These are phyloP conservation scores for Tuber melanosporum DNA, from an alignment of 495 filamentous ascomycete genomes.

Conservation along the genomic window DNA sequence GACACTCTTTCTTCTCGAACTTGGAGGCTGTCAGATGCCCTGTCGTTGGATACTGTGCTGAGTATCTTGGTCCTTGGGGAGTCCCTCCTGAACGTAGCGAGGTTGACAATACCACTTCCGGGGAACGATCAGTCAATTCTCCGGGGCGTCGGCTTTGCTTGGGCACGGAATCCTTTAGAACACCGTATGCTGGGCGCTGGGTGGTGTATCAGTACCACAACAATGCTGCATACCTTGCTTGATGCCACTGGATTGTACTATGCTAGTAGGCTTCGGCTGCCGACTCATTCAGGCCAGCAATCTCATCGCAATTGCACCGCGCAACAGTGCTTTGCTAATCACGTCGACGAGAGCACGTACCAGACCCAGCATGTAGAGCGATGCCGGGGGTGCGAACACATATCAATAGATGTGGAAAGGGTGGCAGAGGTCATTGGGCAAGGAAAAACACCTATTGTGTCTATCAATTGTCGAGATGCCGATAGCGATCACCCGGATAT, in stretches of 20 bases:
- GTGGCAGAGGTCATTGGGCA: background rate
- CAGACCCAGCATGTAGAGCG: constrained; percentile 9
- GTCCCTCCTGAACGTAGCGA: constrained; percentile 4
- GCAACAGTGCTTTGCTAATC: constrained; percentile 11
- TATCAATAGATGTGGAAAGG: constrained; percentile 6
- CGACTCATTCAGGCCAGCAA: background rate
- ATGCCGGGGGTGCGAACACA: constrained; percentile 11
- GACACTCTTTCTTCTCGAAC: background rate
- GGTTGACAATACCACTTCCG: background rate
- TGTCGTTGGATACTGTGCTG: constrained; percentile 12
- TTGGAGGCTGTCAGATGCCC: background rate
- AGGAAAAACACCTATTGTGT: constrained; percentile 8
- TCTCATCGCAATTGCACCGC: constrained; percentile 4
- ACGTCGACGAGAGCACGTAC: constrained; percentile 17
- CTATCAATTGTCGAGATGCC: background rate
- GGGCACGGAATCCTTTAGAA: constrained; percentile 9
- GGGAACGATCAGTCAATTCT: background rate
- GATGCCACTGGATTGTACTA: constrained; percentile 5
- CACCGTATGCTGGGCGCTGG: constrained; percentile 9
- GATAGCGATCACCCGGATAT: background rate
- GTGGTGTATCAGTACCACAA: constrained; percentile 12
- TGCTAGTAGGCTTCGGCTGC: constrained; percentile 3
- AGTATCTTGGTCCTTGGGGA: constrained; percentile 16
- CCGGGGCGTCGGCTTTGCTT: constrained; percentile 7
- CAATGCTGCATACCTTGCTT: constrained; percentile 11